phyloP scores from a whole-genome alignment of 768 basidiomycete genomes.

The Pholiota microspora region DNA sequence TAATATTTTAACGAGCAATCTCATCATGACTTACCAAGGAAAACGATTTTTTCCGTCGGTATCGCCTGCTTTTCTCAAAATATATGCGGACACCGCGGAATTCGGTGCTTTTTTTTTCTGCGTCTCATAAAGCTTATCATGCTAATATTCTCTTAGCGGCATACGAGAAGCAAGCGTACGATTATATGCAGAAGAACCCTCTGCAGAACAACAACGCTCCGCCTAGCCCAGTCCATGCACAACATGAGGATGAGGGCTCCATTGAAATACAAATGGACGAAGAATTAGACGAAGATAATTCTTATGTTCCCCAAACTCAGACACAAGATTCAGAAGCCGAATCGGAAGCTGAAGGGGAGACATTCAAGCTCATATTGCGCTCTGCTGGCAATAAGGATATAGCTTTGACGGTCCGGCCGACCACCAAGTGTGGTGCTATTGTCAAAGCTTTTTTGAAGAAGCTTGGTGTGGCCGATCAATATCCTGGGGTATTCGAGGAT shows the following conservation, averaged over 20 bases:
- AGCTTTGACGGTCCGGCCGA: slow-evolving; percentile 65
- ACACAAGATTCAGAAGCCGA: slow-evolving; percentile 35
- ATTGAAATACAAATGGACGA: slow-evolving; percentile 25
- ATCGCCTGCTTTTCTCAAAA: slow-evolving; percentile 60
- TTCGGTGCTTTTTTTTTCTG: slow-evolving; percentile 45
- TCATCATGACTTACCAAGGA: slow-evolving; percentile 61
- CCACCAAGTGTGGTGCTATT: slow-evolving; percentile 75
- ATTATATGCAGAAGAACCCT: slow-evolving; percentile 50
- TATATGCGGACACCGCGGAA: slow-evolving; percentile 63
- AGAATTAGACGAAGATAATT: slow-evolving; percentile 18
- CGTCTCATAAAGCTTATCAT: too few relatives aligned
- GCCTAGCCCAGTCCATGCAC: background rate
- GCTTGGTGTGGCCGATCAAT: slow-evolving; percentile 57
- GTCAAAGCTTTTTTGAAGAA: slow-evolving; percentile 74
- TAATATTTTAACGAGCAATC: slow-evolving; percentile 41
- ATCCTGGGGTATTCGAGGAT: slow-evolving; percentile 33
- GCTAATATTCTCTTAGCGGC: slow-evolving; percentile 44
- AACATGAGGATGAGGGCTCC: slow-evolving; percentile 6
- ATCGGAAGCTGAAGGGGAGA: slow-evolving; percentile 47
- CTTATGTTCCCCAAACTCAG: slow-evolving; percentile 9
- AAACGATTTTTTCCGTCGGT: slow-evolving; percentile 68
- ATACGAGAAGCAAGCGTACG: slow-evolving; percentile 59
- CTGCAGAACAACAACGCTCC: background rate
- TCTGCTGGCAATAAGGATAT: slow-evolving; percentile 55
- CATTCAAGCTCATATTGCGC: slow-evolving; percentile 65